Percentiles rank a stretch among this genome's conserved stretches.
Conservation (phyloP, 208 protist species). For the Acanthamoeba triangularis region DNA sequence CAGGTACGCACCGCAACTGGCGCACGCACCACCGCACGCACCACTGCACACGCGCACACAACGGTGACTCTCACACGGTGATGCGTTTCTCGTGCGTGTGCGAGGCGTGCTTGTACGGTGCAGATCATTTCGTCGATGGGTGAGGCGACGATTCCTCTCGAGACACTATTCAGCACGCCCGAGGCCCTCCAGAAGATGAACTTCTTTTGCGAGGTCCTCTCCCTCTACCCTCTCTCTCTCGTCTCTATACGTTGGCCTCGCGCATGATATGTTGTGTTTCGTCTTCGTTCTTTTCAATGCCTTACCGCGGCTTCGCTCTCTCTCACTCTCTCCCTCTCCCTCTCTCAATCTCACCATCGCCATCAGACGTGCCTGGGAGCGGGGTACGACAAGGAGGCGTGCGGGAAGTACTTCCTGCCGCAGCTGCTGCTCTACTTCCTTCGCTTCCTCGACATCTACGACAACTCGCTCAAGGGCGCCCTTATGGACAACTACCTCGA, state of each 20-base stretch:
- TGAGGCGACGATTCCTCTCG: background rate
- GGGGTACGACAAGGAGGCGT: slow-evolving; percentile 44
- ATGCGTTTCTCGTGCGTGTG: background rate
- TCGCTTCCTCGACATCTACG: slow-evolving; percentile 74
- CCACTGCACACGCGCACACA: no score
- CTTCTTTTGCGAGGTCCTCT: slow-evolving; percentile 68
- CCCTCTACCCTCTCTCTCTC: no score
- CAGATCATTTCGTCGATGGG: slow-evolving; percentile 43
- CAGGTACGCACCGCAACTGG: slow-evolving; percentile 28
- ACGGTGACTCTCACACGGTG: background rate
- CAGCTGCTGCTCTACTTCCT: slow-evolving; percentile 73
- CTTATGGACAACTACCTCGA: slow-evolving; percentile 33
- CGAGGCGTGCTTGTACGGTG: background rate
- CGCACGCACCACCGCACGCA: no score
- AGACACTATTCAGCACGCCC: slow-evolving; percentile 19
- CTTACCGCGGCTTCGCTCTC: no score
- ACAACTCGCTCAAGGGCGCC: slow-evolving; percentile 48
- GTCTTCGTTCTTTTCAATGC: no score
- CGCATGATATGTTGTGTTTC: no score
- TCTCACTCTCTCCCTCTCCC: no score
- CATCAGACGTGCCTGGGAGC: slow-evolving; percentile 14
- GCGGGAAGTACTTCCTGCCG: slow-evolving; percentile 65
- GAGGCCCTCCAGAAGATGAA: slow-evolving; percentile 47
- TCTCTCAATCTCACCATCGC: background rate
- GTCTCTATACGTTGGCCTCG: no score